A percentile compares a stretch with the other conserved stretches of the same genome.
Evolutionary conservation across 2,329 filamentous ascomycete species (phyloP).

Genomic region (Byssoonygena ceratinophila): DNA sequence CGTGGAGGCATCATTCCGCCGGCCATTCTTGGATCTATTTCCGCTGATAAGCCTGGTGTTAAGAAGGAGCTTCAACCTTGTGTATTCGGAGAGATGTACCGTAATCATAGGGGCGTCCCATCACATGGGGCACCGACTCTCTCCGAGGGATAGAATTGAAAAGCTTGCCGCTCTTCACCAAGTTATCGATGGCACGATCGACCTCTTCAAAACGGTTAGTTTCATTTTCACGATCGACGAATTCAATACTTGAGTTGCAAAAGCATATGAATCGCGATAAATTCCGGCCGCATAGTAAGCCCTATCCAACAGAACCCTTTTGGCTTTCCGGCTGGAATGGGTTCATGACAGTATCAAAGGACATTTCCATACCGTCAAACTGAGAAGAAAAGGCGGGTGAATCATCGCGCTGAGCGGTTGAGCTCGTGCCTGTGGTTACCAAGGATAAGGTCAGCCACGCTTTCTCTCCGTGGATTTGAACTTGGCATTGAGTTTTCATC

Average conservation of each 20-base stretch:
- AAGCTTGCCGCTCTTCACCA: slow-evolving; percentile 93
- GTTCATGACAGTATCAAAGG: not conserved
- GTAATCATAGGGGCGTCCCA: slow-evolving; percentile 50
- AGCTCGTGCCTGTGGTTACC: slow-evolving; percentile 54
- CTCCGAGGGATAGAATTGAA: slow-evolving; percentile 63
- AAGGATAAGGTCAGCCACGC: not conserved
- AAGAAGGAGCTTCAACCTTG: not conserved
- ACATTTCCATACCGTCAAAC: slow-evolving; percentile 64
- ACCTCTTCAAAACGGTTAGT: slow-evolving; percentile 55
- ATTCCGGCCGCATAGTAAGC: not conserved
- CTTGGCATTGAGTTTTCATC: slow-evolving; percentile 1
- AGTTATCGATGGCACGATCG: slow-evolving; percentile 87
- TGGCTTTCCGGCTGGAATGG: not conserved
- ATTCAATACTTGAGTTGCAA: not conserved
- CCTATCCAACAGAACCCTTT: not conserved
- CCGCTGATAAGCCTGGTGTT: slow-evolving; percentile 12
- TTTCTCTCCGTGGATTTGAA: not conserved
- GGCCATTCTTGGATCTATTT: slow-evolving; percentile 59
- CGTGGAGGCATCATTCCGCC: slow-evolving; percentile 46
- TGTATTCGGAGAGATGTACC: slow-evolving; percentile 34
- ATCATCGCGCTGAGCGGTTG: slow-evolving; percentile 63
- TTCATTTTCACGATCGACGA: too few species aligned
- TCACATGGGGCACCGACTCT: slow-evolving; percentile 63
- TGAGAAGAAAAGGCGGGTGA: slow-evolving; percentile 70
- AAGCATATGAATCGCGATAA: slow-evolving; percentile 7